Evolutionary conservation across 2,329 filamentous ascomycete genomes (phyloP).

Genomic region (Claviceps cyperi): DNA sequence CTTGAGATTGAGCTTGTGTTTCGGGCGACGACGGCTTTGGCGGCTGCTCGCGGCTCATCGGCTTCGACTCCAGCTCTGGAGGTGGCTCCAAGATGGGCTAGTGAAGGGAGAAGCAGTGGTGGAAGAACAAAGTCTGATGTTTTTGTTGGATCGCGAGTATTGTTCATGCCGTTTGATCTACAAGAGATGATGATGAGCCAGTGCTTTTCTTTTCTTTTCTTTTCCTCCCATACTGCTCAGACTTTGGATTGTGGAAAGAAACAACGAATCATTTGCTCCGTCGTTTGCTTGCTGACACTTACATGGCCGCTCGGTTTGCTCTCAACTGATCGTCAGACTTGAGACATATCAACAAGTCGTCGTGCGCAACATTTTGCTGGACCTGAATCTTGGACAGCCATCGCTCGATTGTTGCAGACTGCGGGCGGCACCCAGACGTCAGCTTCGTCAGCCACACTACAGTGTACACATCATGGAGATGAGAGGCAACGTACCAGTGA

Average conservation of each 20-base stretch:
- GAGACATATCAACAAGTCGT: conserved; percentile 10
- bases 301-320: conserved; percentile 10
- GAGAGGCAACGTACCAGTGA: conserved; percentile 18
- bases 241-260: too few relatives aligned
- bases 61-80: conserved; percentile 3
- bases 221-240: background rate
- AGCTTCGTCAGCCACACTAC: background rate
- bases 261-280: background rate
- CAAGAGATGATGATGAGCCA: background rate
- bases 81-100: conserved; percentile 8
- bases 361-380: conserved; percentile 14
- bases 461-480: background rate
- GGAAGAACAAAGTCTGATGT: conserved; percentile 10
- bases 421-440: background rate
- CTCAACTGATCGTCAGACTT: conserved; percentile 11
- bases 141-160: conserved; percentile 3
- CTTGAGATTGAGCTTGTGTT: conserved; percentile 1
- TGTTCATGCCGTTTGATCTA: conserved; percentile 8
- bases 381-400: conserved; percentile 26
- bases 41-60: too few relatives aligned
- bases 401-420: conserved; percentile 24
- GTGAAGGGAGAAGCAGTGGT: conserved; percentile 11
- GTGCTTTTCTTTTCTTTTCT: background rate
- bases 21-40: too few relatives aligned
- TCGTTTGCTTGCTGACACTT: background rate